Base-by-base conservation (phyloP, 73 alveolate species). In the Blepharisma japonicum region DNA sequence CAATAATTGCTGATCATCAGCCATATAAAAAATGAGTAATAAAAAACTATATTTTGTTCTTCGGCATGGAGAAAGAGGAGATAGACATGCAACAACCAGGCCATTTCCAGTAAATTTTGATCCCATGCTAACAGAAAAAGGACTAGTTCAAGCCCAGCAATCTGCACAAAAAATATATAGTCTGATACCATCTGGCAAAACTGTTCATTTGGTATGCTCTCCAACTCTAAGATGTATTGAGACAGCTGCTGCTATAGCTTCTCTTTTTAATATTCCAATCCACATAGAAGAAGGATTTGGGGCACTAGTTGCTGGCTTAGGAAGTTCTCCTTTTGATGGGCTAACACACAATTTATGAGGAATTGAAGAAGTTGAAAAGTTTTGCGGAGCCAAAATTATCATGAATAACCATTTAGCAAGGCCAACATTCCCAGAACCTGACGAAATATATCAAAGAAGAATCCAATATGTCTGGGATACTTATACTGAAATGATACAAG, bases 1-100 rank as follows among this genome's bases (percentile, higher is more conserved):
- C 0, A 32, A 32, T 32, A 32, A 32, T 32, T 32, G 42, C 42
- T 32, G 3, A 0, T 3, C 42, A 32, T 32, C 42, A 32, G 42
- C 3, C 3, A 32, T 32, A 32, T 32, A 32, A 32, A 32, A 32
- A 32, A 32, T 32, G 42, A 32, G 42, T 32, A 32, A 32, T 32
- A 32, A 32, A 32, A 32, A 32, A 32, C 42, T 32, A 3, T 32
- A 32, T 32, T 32, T 32, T 32, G 42, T 32, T 32, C 42, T 61
- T 14, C 38, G 74, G 14, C 74, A 61, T 25, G 74, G 74, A 18
- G 74, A 61, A 61, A n/a, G 74, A 25, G 74, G 47, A 20, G 74
- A 61, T 5, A n/a, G 74, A 18, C 50, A n/a, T 25, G 18, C 18
- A 20, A 61, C 74, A 4, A 14, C 14, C 23, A n/a, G 74, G 14